These are phyloP conservation scores for Solanum raphanifolium DNA, from an alignment of 257 asterid species.

Conservation along the genomic window DNA sequence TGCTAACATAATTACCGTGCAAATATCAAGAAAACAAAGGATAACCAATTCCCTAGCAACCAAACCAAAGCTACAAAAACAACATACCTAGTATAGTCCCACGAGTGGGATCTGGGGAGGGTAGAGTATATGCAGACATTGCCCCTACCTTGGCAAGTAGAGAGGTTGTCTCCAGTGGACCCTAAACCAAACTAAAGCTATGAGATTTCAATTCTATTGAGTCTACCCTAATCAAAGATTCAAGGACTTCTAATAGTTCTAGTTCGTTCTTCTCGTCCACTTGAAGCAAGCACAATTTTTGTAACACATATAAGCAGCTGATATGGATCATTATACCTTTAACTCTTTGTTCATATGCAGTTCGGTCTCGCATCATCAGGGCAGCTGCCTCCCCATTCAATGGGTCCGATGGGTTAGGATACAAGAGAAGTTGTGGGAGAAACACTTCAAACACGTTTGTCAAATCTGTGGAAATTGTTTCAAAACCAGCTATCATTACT, in stretches of 20 bases:
- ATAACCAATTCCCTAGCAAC: background rate
- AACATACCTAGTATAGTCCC: background rate
- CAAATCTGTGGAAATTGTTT: conserved; percentile 36
- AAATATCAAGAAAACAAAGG: background rate
- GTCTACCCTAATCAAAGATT: background rate
- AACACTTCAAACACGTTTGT: conserved; percentile 92
- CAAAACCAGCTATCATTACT: background rate
- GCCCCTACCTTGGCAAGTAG: background rate
- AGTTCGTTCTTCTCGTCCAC: background rate
- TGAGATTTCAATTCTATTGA: background rate
- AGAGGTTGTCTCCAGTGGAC: background rate
- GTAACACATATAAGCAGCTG: background rate
- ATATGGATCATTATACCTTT: conserved; percentile 49
- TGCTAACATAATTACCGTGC: background rate
- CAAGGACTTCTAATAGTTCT: background rate
- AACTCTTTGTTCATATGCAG: conserved; percentile 70
- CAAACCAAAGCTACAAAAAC: background rate
- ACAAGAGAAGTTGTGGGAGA: conserved; percentile 84
- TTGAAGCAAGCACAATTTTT: background rate
- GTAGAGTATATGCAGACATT: background rate
- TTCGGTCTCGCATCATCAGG: conserved; percentile 76
- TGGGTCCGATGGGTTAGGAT: conserved; percentile 95
- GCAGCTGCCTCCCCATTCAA: conserved; percentile 96
- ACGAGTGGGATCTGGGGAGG: background rate
- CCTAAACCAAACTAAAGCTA: background rate